Base-by-base conservation (phyloP, 805 yeast species). In the Ogataea populi-albae region DNA sequence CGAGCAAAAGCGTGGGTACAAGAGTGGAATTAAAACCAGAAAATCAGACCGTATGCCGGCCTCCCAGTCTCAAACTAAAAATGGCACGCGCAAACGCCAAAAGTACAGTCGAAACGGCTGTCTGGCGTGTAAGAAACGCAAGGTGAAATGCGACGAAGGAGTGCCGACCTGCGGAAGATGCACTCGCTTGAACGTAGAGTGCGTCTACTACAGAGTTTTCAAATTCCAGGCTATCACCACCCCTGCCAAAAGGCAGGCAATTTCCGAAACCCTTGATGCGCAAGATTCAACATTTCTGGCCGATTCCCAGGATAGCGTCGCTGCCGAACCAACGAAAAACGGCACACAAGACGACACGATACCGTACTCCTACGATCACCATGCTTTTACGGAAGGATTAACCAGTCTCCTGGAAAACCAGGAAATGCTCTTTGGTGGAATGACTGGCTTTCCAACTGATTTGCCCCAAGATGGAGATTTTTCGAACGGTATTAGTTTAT, bases 61-160 rank as follows among this genome's bases (percentile, higher is more conserved):
- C 20, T 16, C n/a, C n/a, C n/a, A n/a, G n/a, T n/a, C n/a, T n/a
- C n/a, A n/a, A n/a, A n/a, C n/a, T n/a, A n/a, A n/a, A 12, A 18
- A 15, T 15, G 8, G 12, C 7, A 20, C 30, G 14, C 28, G 38
- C 20, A 63, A 62, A 46, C 57, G 64, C 42, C 55, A 66, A 34
- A 52, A 57, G 33, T 66, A 66, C 48, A 57, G 65, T 31, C 48
- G 68, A 40, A 61, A 64, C 37, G 72, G 72, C 6, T 66, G 72
- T 41, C 44, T 55, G 17, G 64, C 61, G 28, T 66, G 72, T 49
- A 66, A 66, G 43, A 45, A 62, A 29, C 50, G 69, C 12, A 66
- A 65, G 40, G 54, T 66, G 37, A 66, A 61, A 48, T 60, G 65
- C 40, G 64, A 59, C 28, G 65, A 61, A 26, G 39, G 41, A 0